phyloP scores from a whole-genome alignment of 2,329 filamentous ascomycete species.

The Apiospora marii region DNA sequence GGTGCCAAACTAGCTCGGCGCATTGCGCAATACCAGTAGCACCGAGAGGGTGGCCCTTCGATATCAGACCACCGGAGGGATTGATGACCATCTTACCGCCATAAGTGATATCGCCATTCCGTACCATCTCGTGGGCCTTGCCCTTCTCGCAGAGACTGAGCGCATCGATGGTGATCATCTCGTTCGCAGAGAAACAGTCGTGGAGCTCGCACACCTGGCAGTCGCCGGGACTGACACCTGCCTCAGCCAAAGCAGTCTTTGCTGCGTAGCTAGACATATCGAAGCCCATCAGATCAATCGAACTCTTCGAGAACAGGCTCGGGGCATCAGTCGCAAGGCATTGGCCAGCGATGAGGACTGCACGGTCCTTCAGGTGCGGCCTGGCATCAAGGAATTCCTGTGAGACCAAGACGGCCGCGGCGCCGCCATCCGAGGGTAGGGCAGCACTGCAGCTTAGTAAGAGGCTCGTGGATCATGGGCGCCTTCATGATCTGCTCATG shows the following conservation, averaged over 20 bases:
- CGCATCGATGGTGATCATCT: conserved; percentile 89
- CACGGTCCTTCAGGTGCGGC: conserved; percentile 81
- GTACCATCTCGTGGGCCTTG: conserved; percentile 91
- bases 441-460: conserved; percentile 99
- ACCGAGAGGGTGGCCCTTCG: conserved; percentile 93
- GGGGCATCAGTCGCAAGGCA: conserved; percentile 85
- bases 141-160: conserved; percentile 80
- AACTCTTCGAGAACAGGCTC: conserved; percentile 76
- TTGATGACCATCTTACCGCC: conserved; percentile 86
- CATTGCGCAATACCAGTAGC: conserved; percentile 96
- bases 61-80: conserved; percentile 92
- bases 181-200: conserved; percentile 96
- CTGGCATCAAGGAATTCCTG: conserved; percentile 86
- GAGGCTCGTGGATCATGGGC: conserved; percentile 81
- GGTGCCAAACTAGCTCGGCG: conserved; percentile 93
- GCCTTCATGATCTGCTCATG: conserved; percentile 80
- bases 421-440: conserved; percentile 91
- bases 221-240: conserved; percentile 71
- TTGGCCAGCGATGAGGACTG: conserved; percentile 90
- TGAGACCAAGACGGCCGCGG: conserved; percentile 87
- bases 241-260: conserved; percentile 75
- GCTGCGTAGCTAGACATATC: conserved; percentile 82
- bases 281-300: conserved; percentile 90
- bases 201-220: conserved; percentile 90
- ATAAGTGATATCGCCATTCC: conserved; percentile 89